A percentile compares a stretch with the other conserved stretches of the same genome.
Conservation (phyloP, 1,139 yeast genomes). For the Candida buenavistaensis region DNA sequence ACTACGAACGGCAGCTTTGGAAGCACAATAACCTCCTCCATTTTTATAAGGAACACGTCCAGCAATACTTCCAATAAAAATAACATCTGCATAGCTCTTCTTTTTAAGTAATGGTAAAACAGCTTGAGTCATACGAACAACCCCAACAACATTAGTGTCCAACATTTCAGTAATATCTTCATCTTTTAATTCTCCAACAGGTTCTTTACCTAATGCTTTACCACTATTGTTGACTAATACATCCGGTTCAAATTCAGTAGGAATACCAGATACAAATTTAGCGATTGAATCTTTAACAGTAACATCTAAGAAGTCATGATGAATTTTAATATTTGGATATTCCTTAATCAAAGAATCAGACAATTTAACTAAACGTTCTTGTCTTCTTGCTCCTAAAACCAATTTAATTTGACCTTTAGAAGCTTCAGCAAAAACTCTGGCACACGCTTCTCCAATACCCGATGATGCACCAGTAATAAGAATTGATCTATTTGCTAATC, state of each 20-base stretch:
- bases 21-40: slow-evolving; percentile 52
- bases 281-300: slow-evolving; percentile 48
- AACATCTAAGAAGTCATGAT: slow-evolving; percentile 62
- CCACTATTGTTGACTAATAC: slow-evolving; percentile 83
- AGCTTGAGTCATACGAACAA: slow-evolving; percentile 69
- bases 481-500: slow-evolving; percentile 41
- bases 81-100: slow-evolving; percentile 48
- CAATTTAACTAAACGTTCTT: slow-evolving; percentile 50
- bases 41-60: slow-evolving; percentile 55
- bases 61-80: slow-evolving; percentile 52
- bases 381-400: slow-evolving; percentile 69
- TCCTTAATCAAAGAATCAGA: slow-evolving; percentile 42
- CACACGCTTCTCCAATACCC: slow-evolving; percentile 74
- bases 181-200: slow-evolving; percentile 56
- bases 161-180: slow-evolving; percentile 65
- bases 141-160: slow-evolving; percentile 72
- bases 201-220: slow-evolving; percentile 67
- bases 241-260: slow-evolving; percentile 60
- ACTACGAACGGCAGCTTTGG: slow-evolving; percentile 49
- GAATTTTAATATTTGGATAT: slow-evolving; percentile 51
- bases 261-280: slow-evolving; percentile 51
- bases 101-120: slow-evolving; percentile 61
- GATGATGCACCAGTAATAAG: slow-evolving; percentile 40
- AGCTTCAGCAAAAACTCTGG: slow-evolving; percentile 67
- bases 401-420: slow-evolving; percentile 66